Evolutionary conservation across 768 basidiomycete genomes (phyloP), one percentile per base, ranked within the genome.

Genomic region (Leccinum uliginosum): DNA sequence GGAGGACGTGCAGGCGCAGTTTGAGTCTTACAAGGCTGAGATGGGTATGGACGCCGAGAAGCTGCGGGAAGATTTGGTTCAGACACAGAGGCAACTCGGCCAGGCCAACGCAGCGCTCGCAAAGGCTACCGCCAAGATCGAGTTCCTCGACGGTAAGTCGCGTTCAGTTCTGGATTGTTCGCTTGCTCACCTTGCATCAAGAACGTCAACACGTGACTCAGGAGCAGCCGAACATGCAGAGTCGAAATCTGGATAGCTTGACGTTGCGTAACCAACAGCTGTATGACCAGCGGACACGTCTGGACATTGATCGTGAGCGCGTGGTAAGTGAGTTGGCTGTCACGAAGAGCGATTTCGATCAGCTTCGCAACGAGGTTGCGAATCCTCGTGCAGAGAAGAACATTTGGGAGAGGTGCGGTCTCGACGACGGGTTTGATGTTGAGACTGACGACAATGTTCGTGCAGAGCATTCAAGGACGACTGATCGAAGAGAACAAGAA

Each of bases 361-460:
- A 89, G 56, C 75, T 93, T 38, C 84, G 91, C 12, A 91, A 89
- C 62, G 95, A 98, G 64, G 83, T 80, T 61, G 89, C 91, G 3
- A 95, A 91, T 69, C 80, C 97, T 15, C 84, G 89, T 44, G 93
- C 93, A 0, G 95, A 98, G 80, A 95, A 93, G 77, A 87, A 84
- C 67, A 90, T 95, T 35, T 93, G 89, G 88, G n/a, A n/a, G 91
- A 92, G 86, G 92, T 91, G 52, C 30, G 80, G 8, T 10, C 17
- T n/a, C 32, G 32, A 32, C 12, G 12, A 4, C 32, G 32, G 32
- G 32, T 11, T 14, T 32, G 32, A 14, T 32, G 12, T 14, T 12
- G 26, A 52, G 7, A 40, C n/a, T 65, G 46, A 65, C 11, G 7
- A 51, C 46, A 47, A 50, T 17, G 26, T 57, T 50, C 35, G 4